Evolutionary conservation across 257 asterid species (phyloP), one percentile per base, ranked within the genome.

Genomic region (Misopates orontium): DNA sequence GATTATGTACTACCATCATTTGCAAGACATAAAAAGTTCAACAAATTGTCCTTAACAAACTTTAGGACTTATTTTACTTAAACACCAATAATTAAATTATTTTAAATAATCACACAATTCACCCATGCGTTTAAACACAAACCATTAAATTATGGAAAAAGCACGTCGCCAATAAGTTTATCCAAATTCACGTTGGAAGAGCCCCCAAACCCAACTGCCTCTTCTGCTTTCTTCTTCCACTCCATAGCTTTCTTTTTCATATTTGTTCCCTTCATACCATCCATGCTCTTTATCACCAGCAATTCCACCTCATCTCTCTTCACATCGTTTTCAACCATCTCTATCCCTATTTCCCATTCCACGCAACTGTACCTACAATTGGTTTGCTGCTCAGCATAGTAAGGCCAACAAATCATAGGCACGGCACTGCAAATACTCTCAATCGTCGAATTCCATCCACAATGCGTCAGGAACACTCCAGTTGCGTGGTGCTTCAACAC

Each of bases 321-420:
- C 4, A 81, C 83, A 28, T 28, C 36, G 55, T 77, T 48, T 1
- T 1, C 23, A 23, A 54, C 75, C 16, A 77, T 78, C 73, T 72
- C 86, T 73, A 75, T 48, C 10, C 86, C 83, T 4, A 77, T 63
- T 18, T 73, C 73, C 86, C 86, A 81, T 1, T 62, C 67, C 9
- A 53, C 55, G 24, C 83, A 75, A 21, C 55, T 17, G 16, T 64
- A 81, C 24, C 31, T 69, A 12, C 81, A 72, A 18, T 80, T 80
- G 20, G 58, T 69, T 13, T 73, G 83, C 17, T 79, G 84, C 18
- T 79, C 84, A 0, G 73, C 79, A 7, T 72, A 79, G 60, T 75
- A 79, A 0, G 81, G 84, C 81, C 84, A 79, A 28, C 84, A 79
- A 50, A 79, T 22, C 79, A 79, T 75, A 2, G 79, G 79, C 57